Conservation (phyloP, 2,329 filamentous ascomycete genomes). For the Penicillium thymicola region DNA sequence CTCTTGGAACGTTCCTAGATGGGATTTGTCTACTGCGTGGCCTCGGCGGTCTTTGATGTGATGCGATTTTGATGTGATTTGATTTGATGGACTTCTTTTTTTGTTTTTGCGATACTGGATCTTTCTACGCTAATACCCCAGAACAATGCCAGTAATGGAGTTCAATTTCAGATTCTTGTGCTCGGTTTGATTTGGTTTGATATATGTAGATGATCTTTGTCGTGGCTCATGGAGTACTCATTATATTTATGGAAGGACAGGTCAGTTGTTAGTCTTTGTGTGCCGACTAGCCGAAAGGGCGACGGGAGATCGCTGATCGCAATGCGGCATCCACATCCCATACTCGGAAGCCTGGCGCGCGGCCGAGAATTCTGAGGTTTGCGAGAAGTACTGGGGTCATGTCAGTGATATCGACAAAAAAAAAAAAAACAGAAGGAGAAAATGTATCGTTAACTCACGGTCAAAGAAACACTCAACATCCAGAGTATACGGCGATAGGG, state of each 20-base stretch:
- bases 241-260: not conserved
- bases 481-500: slow-evolving; percentile 15
- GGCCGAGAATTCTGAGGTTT: slow-evolving; percentile 32
- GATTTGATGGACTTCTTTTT: not conserved
- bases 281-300: slow-evolving; percentile 2
- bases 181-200: not conserved
- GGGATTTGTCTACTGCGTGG: not conserved
- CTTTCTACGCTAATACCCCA: slow-evolving; percentile 20
- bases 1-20: not conserved
- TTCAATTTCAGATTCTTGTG: slow-evolving; percentile 3
- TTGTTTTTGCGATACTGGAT: slow-evolving; percentile 7
- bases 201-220: not conserved
- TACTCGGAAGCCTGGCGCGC: slow-evolving; percentile 35
- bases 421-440: no score
- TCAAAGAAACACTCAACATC: slow-evolving; percentile 29
- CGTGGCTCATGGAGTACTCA: not conserved
- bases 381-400: slow-evolving; percentile 20
- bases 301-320: slow-evolving; percentile 16
- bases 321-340: slow-evolving; percentile 34
- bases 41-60: not conserved
- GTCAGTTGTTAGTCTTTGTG: not conserved
- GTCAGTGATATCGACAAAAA: slow-evolving; percentile 1
- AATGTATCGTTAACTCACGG: slow-evolving; percentile 15
- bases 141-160: slow-evolving; percentile 12
- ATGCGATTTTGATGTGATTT: not conserved